Base-by-base conservation (phyloP, 2,329 filamentous ascomycete genomes). In the Exophiala dermatitidis region DNA sequence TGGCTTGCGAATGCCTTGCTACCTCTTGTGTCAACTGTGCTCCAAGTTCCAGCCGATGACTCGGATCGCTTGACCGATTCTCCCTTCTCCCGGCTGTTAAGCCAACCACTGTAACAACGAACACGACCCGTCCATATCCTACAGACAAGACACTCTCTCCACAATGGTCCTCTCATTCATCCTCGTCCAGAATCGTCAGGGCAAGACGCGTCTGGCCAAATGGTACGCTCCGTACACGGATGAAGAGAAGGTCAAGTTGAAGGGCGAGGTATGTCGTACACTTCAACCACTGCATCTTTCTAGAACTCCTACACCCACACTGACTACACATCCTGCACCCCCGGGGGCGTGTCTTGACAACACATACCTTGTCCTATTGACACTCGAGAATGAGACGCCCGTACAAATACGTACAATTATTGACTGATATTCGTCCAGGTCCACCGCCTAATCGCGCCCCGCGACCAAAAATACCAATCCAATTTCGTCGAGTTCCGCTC, bases 221-320 rank as follows among this genome's bases (percentile, higher is more conserved):
- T 98, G 91, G 91, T 98, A 98, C 77, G 88, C 87, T 63, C 91
- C 93, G 58, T 98, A 96, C 77, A 94, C 84, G 73, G 93, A 98
- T 77, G 91, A 97, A 71, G 90, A 98, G 71, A 98, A 98, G 77
- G 88, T 98, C 71, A 96, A 95, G 75, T 79, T 98, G 65, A 98
- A 98, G 74, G 93, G 93, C 79, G 93, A 98, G 77, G 87, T 89
- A 74, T 53, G 75, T 70, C 36, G 36, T n/a, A 12, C 19, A 19
- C 19, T 19, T 19, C 19, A 19, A 36, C 32, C 32, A 10, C 12
- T 30, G 32, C 26, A 46, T 52, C 48, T 45, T 46, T 54, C 43
- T 19, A 19, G 19, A 19, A 19, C 19, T 19, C 19, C 19, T 19
- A 19, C 19, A 19, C 19, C 19, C 19, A 41, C 19, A 28, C 12